Evolutionary conservation across 2,329 filamentous ascomycete species (phyloP).

Genomic region (Ophiostoma sp.): DNA sequence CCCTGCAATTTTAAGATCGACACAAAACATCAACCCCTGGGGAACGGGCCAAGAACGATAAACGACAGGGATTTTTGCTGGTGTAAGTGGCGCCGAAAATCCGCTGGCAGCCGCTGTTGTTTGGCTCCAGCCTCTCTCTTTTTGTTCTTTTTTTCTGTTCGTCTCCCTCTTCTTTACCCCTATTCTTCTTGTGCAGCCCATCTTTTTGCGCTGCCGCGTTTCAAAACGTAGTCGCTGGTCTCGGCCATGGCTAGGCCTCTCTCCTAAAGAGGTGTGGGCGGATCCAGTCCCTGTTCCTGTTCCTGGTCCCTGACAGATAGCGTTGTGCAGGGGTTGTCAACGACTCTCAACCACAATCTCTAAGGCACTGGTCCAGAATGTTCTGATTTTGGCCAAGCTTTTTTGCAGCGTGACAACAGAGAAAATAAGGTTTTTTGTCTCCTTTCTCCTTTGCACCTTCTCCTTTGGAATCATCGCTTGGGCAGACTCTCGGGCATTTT

Average conservation of each 20-base stretch:
- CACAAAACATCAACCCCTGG: not conserved
- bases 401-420: not conserved
- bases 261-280: not conserved
- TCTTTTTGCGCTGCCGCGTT: conserved; percentile 14
- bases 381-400: conserved; percentile 1
- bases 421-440: conserved; percentile 1
- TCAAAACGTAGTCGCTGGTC: conserved; percentile 17
- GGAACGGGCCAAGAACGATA: not conserved
- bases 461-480: not conserved
- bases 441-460: not conserved
- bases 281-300: not conserved
- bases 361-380: not conserved
- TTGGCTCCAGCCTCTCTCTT: not conserved
- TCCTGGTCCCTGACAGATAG: not conserved
- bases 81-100: conserved; percentile 9
- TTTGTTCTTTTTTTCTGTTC: not conserved
- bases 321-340: not conserved
- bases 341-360: not conserved
- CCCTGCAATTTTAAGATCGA: conserved; percentile 15
- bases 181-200: not conserved
- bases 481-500: not conserved
- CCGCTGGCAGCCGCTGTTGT: conserved; percentile 2
- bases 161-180: not conserved
- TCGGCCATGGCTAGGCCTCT: not conserved
- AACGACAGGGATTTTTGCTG: not conserved